These are phyloP conservation scores for Darksidea phi DNA, from an alignment of 495 filamentous ascomycete genomes.

Conservation along the genomic window DNA sequence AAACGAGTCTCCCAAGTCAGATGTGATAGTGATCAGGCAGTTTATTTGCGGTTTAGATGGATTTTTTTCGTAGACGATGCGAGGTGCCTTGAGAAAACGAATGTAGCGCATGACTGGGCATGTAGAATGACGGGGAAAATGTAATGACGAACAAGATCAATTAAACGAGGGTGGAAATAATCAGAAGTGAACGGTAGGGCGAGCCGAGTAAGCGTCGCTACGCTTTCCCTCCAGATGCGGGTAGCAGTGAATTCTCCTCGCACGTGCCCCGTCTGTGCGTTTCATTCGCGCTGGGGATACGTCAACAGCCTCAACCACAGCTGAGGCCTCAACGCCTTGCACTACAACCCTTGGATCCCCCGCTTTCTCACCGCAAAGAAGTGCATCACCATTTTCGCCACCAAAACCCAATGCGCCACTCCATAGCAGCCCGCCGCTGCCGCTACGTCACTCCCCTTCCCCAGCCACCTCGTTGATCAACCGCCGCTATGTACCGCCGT, in stretches of 20 bases:
- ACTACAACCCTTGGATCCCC: not conserved
- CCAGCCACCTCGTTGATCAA: constrained; percentile 13
- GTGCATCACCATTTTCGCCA: not conserved
- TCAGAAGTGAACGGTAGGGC: constrained; percentile 5
- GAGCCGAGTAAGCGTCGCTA: too few relatives aligned
- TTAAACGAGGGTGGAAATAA: too few relatives aligned
- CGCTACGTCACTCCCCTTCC: not conserved
- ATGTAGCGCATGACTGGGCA: constrained; percentile 37
- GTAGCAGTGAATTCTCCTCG: too few relatives aligned
- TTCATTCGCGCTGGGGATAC: too few relatives aligned
- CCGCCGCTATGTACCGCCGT: constrained; percentile 54
- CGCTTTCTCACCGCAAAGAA: not conserved
- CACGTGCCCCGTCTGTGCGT: too few relatives aligned
- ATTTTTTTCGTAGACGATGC: constrained; percentile 22
- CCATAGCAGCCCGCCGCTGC: constrained; percentile 24
- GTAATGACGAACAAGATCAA: not conserved
- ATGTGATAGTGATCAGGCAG: constrained; percentile 73
- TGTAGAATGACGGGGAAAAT: not conserved
- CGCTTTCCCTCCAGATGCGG: too few relatives aligned
- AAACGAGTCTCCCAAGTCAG: constrained; percentile 86
- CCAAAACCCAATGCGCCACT: constrained; percentile 23
- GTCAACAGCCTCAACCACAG: not conserved
- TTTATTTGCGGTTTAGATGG: constrained; percentile 39
- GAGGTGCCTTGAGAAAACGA: constrained; percentile 41
- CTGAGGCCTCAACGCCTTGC: not conserved